Base-by-base conservation (phyloP, 306 rosid genomes). In the Amphicarpaea edgeworthii region DNA sequence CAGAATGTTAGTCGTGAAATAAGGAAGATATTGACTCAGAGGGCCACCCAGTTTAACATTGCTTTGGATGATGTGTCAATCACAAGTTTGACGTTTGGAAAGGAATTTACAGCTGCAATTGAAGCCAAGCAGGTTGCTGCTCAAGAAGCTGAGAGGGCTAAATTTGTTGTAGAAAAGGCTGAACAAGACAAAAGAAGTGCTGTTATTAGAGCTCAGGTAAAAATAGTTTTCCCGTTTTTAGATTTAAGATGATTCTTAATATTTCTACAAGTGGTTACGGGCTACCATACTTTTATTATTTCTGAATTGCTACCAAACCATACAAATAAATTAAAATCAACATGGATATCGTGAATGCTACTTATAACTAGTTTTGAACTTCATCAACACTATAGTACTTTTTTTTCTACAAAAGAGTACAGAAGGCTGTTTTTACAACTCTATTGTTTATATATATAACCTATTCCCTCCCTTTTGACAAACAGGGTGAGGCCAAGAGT, bases 101-200 rank as follows among this genome's bases (percentile, higher is more conserved):
- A 42, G 80, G 98, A 94, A 77, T 94, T 91, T 38, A 90, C 88
- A 20, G 91, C 80, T 76, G 97, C 98, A 24, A 91, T 91, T 71
- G 97, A 94, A 85, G 96, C 98, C 80, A 94, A 94, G 84, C 98
- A 94, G 74, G 95, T 91, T 73, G 97, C 96, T 79, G 96, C 97
- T 37, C 97, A 94, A 83, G 97, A 91, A 32, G 97, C 97, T 55
- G 98, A 91, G 86, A 91, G 97, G 79, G 98, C 91, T n/a, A 91
- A 94, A 74, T 94, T 85, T 72, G 89, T 94, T 26, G 96, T 91
- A 59, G 96, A 94, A 72, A 88, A 91, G 73, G 96, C 98, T 67
- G 93, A 94, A 68, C 96, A 91, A 81, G 97, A 91, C 87, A 91
- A 88, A 82, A 87, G 66, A 85, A 90, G 95, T 82, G 93, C 95